Conservation (phyloP, 805 yeast genomes). For the Ogataea parapolymorpha region DNA sequence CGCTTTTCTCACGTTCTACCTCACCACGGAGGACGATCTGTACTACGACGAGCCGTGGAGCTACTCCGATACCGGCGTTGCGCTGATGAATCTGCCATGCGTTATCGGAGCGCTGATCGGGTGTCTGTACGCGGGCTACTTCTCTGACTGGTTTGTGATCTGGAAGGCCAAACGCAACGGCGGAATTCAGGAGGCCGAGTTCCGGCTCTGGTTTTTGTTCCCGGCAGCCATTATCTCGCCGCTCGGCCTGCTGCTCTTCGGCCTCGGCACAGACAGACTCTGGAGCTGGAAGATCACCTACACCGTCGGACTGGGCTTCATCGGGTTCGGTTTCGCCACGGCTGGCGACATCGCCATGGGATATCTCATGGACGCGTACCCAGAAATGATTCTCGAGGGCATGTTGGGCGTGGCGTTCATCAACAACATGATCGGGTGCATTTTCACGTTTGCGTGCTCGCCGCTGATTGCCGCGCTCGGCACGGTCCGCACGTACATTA, state of each 20-base stretch:
- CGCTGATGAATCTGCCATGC: conserved; percentile 72
- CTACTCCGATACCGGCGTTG: conserved; percentile 63
- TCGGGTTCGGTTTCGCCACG: conserved; percentile 69
- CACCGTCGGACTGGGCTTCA: conserved; percentile 54
- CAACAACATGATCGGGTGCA: conserved; percentile 61
- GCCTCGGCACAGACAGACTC: conserved; percentile 57
- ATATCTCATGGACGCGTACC: conserved; percentile 64
- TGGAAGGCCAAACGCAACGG: conserved; percentile 58
- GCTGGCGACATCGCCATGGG: conserved; percentile 70
- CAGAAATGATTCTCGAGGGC: conserved; percentile 66
- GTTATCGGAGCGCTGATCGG: conserved; percentile 65
- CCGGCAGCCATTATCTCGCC: conserved; percentile 59
- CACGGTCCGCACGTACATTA: conserved; percentile 55
- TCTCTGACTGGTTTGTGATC: conserved; percentile 58
- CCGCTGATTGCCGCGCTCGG: conserved; percentile 57
- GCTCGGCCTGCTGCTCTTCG: conserved; percentile 60
- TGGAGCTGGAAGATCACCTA: conserved; percentile 55
- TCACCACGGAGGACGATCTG: conserved; percentile 68
- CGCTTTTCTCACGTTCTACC: conserved; percentile 68
- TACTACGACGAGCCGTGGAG: conserved; percentile 66
- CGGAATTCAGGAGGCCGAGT: conserved; percentile 66
- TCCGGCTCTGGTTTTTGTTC: conserved; percentile 53
- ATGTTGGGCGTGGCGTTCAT: conserved; percentile 68
- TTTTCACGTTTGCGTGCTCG: conserved; percentile 64
- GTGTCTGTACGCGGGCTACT: conserved; percentile 59